Evolutionary conservation across 2,329 filamentous ascomycete species (phyloP).

Genomic region (Teratosphaeria zuluensis): DNA sequence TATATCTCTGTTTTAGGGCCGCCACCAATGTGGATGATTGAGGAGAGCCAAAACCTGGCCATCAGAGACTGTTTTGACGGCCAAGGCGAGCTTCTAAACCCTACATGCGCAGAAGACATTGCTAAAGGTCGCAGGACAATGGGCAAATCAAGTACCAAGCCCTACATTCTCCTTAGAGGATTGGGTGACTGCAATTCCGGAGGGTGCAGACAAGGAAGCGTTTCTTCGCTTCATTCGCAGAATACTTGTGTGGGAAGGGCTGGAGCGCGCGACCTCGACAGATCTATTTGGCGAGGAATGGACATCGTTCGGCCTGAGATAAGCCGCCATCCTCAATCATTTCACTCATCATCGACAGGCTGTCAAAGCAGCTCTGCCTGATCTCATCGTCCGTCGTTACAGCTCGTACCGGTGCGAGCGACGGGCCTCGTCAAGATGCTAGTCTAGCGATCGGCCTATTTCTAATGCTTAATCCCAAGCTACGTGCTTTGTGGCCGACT

Average conservation of each 20-base stretch:
- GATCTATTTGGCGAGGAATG: neutral
- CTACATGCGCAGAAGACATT: neutral
- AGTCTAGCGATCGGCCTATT: too few species aligned
- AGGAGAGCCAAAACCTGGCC: neutral
- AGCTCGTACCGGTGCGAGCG: too few species aligned
- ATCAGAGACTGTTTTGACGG: neutral
- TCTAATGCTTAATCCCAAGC: too few species aligned
- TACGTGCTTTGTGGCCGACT: too few species aligned
- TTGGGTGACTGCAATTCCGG: neutral
- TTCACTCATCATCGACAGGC: neutral
- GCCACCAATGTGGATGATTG: neutral
- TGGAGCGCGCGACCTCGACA: neutral
- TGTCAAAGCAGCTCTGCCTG: neutral
- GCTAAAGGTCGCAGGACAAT: neutral
- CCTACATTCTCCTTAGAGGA: neutral
- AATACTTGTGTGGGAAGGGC: neutral
- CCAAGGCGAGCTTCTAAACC: neutral
- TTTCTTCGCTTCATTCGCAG: neutral
- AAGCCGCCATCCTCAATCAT: neutral
- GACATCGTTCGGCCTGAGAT: neutral
- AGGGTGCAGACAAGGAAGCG: neutral
- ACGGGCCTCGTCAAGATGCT: neutral
- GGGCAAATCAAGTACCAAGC: neutral
- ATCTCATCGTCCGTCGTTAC: neutral
- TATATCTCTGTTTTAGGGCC: neutral